These are phyloP conservation scores for Pistacia atlantica DNA, from an alignment of 345 rosid genomes.

Conservation along the genomic window DNA sequence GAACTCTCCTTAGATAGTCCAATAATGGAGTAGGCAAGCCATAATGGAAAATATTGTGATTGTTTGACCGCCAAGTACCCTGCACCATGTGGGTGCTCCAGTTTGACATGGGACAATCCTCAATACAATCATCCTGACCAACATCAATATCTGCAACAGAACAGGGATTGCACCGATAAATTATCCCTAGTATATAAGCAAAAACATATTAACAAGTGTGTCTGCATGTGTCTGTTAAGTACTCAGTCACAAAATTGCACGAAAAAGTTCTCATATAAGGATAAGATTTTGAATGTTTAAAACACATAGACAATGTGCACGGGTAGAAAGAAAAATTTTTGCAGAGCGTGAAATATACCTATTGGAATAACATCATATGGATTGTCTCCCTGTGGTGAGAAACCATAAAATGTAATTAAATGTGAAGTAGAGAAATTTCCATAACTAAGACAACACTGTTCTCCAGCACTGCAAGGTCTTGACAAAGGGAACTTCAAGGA, in stretches of 20 bases:
- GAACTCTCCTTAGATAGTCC: constrained; percentile 62
- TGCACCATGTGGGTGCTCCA: constrained; percentile 87
- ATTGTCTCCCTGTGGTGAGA: constrained; percentile 78
- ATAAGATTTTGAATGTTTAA: not conserved
- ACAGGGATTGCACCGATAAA: constrained; percentile 14
- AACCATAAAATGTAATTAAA: constrained; percentile 85
- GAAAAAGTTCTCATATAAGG: not conserved
- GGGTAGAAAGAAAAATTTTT: constrained; percentile 2
- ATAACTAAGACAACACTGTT: constrained; percentile 86
- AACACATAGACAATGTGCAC: not conserved
- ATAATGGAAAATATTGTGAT: constrained; percentile 66
- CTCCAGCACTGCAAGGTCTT: constrained; percentile 70
- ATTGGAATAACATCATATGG: constrained; percentile 80
- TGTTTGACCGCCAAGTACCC: constrained; percentile 85
- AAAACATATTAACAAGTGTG: not conserved
- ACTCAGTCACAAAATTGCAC: not conserved
- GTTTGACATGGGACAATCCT: constrained; percentile 33
- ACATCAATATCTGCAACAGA: constrained; percentile 71
- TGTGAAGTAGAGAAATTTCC: constrained; percentile 86
- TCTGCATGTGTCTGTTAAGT: not conserved
- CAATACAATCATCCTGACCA: constrained; percentile 36
- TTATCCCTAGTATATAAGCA: not conserved
- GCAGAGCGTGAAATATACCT: constrained; percentile 49
- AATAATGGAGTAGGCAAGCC: constrained; percentile 82
- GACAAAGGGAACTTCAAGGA: constrained; percentile 78